These are phyloP conservation scores for Santalum album DNA, from an alignment of 164 flowering plant genomes.

Conservation along the genomic window DNA sequence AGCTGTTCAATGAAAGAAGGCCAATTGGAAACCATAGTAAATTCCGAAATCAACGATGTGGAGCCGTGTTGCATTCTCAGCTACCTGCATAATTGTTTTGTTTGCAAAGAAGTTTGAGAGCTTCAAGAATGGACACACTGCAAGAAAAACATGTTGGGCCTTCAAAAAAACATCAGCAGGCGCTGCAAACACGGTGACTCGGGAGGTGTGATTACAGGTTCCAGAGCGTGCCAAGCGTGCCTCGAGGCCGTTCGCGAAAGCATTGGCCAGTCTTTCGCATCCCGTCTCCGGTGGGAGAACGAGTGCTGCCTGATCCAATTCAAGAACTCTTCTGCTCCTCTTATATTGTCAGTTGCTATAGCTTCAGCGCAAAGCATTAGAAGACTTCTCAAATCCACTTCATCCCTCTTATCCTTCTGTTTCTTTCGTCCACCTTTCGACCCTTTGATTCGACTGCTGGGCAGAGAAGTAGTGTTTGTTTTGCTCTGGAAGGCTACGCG, in stretches of 20 bases:
- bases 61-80: constrained; percentile 18
- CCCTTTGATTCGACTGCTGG: constrained; percentile 6
- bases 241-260: constrained; percentile 24
- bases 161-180: constrained; percentile 21
- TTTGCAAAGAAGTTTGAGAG: constrained; percentile 20
- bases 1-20: constrained; percentile 23
- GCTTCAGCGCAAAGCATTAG: constrained; percentile 24
- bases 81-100: constrained; percentile 13
- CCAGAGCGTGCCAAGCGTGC: constrained; percentile 27
- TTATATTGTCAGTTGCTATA: constrained; percentile 17
- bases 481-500: constrained; percentile 16
- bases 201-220: constrained; percentile 7
- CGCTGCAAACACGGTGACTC: neutral
- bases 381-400: constrained; percentile 20
- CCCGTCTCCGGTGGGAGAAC: constrained; percentile 24
- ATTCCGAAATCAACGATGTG: constrained; percentile 25
- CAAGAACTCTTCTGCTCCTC: constrained; percentile 14
- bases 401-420: constrained; percentile 9
- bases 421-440: constrained; percentile 14
- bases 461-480: constrained; percentile 7
- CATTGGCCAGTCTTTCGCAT: constrained; percentile 23
- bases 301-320: constrained; percentile 21
- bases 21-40: constrained; percentile 23
- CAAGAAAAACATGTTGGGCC: constrained; percentile 17
- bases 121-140: constrained; percentile 20